A percentile compares a stretch with the other conserved stretches of the same genome.
Evolutionary conservation across 331 rosid species (phyloP).

Genomic region (Stylosanthes scabra): DNA sequence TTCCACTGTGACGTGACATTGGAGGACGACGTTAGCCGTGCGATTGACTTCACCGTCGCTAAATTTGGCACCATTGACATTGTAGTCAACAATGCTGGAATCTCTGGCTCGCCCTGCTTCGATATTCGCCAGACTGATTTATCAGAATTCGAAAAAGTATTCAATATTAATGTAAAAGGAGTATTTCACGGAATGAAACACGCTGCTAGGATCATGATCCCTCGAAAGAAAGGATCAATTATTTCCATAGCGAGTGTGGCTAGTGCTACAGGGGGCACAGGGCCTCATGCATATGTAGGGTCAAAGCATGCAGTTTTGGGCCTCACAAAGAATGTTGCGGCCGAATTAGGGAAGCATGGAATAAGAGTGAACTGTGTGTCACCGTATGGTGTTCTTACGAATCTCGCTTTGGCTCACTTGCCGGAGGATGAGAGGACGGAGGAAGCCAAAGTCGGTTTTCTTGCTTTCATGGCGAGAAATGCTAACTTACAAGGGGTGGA

Average conservation of each 20-base stretch:
- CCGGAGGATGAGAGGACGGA: conserved; percentile 70
- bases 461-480: conserved; percentile 35
- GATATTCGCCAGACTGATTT: conserved; percentile 75
- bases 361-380: conserved; percentile 91
- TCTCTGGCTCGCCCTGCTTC: conserved; percentile 64
- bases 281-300: conserved; percentile 79
- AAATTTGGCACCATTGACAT: conserved; percentile 83
- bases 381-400: conserved; percentile 68
- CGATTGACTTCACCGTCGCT: conserved; percentile 58
- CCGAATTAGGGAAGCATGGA: conserved; percentile 80
- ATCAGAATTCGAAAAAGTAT: conserved; percentile 77
- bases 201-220: conserved; percentile 76
- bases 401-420: conserved; percentile 70
- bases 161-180: conserved; percentile 73
- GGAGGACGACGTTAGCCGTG: conserved; percentile 66
- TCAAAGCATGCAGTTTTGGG: conserved; percentile 86
- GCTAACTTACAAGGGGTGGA: conserved; percentile 85
- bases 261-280: conserved; percentile 55
- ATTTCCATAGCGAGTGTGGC: conserved; percentile 73
- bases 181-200: conserved; percentile 91
- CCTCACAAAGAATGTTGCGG: conserved; percentile 81
- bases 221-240: conserved; percentile 71
- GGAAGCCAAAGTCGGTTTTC: conserved; percentile 55
- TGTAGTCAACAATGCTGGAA: conserved; percentile 89
- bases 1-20: conserved; percentile 71